These are phyloP conservation scores for Globisporangium rhizosaccharum DNA, from an alignment of 352 stramenopile species.

Conservation along the genomic window DNA sequence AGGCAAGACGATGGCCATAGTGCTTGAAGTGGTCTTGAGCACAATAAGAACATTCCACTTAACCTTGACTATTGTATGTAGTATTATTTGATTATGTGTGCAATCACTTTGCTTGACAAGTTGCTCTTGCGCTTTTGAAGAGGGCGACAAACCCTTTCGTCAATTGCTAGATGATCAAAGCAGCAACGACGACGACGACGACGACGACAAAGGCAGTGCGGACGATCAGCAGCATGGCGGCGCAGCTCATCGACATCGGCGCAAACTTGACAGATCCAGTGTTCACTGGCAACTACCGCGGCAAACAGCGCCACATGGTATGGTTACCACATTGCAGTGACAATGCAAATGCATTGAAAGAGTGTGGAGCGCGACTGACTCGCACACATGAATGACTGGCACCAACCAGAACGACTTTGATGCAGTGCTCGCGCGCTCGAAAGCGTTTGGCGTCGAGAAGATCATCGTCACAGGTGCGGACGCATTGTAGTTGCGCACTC, in stretches of 20 bases:
- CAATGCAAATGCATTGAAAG: neutral
- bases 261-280: slow-evolving; percentile 92
- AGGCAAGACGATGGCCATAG: too few relatives aligned
- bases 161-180: neutral
- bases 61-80: too few relatives aligned
- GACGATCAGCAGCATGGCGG: neutral
- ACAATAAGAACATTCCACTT: too few relatives aligned
- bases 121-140: too few relatives aligned
- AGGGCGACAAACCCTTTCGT: too few relatives aligned
- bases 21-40: too few relatives aligned
- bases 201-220: too few relatives aligned
- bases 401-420: slow-evolving; percentile 21
- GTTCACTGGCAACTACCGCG: slow-evolving; percentile 88
- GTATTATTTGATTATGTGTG: too few relatives aligned
- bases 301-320: slow-evolving; percentile 86
- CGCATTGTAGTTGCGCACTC: neutral
- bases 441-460: slow-evolving; percentile 76
- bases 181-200: neutral
- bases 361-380: neutral
- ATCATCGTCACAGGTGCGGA: slow-evolving; percentile 87
- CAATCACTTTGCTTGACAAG: too few relatives aligned
- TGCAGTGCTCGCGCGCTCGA: slow-evolving; percentile 82
- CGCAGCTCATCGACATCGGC: slow-evolving; percentile 89
- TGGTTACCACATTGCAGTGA: neutral
- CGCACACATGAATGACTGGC: neutral